These are phyloP conservation scores for Colletotrichum aenigma DNA, from an alignment of 2,329 filamentous ascomycete genomes.

Conservation along the genomic window DNA sequence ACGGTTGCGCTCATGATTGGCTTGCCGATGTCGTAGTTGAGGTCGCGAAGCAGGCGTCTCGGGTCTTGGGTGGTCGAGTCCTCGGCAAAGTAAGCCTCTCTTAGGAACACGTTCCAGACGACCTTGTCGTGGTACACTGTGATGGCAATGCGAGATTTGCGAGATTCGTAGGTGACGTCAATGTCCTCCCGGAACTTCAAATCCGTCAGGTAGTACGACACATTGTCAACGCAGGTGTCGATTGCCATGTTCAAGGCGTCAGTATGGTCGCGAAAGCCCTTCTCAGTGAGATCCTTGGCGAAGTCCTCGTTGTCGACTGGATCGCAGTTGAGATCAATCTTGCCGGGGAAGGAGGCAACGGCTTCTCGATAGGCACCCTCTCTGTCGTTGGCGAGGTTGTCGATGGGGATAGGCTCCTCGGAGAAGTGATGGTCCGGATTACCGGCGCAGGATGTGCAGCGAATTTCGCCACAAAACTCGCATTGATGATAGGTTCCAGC, in stretches of 20 bases:
- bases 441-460: conserved; percentile 41
- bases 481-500: conserved; percentile 28
- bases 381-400: not conserved
- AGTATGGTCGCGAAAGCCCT: not conserved
- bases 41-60: not conserved
- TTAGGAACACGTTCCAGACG: conserved; percentile 20
- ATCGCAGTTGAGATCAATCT: not conserved
- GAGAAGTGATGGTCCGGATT: conserved; percentile 40
- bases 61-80: not conserved
- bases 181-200: conserved; percentile 11
- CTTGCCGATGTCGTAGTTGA: not conserved
- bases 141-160: conserved; percentile 5
- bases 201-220: not conserved
- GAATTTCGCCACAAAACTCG: conserved; percentile 34
- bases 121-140: not conserved
- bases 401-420: not conserved
- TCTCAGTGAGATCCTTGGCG: not conserved
- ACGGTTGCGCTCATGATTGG: not conserved
- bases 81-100: not conserved
- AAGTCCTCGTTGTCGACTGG: not conserved
- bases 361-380: not conserved
- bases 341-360: not conserved
- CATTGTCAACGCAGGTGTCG: not conserved
- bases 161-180: conserved; percentile 12
- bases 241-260: not conserved